Conservation (phyloP, 805 yeast genomes). For the Wickerhamomyces pijperi region DNA sequence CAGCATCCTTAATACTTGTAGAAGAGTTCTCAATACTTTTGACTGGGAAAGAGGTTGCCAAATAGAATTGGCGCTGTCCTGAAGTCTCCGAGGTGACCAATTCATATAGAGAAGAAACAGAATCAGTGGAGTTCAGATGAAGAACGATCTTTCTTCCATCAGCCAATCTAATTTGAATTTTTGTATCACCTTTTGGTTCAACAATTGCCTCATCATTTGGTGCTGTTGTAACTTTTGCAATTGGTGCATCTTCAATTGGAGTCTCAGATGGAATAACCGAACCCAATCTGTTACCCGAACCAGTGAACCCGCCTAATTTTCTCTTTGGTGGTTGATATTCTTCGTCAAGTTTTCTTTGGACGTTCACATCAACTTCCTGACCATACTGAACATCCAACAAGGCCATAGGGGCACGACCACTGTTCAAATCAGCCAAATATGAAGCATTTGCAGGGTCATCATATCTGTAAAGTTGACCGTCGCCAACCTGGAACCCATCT, state of each 20-base stretch:
- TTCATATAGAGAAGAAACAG: conserved; percentile 57
- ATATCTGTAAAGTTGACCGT: conserved; percentile 74
- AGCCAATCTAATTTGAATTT: conserved; percentile 75
- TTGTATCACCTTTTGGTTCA: conserved; percentile 48
- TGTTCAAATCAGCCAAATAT: conserved; percentile 68
- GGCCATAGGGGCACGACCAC: conserved; percentile 85
- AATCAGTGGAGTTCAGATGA: conserved; percentile 52
- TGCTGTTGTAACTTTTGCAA: not conserved
- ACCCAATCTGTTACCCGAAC: conserved; percentile 79
- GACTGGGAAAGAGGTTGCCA: conserved; percentile 78
- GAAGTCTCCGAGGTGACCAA: conserved; percentile 44
- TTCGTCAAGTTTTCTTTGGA: conserved; percentile 72
- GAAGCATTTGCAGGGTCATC: conserved; percentile 86
- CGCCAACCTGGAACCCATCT: conserved; percentile 92
- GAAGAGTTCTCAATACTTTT: conserved; percentile 51
- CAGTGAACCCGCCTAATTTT: conserved; percentile 56
- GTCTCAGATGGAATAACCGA: conserved; percentile 77
- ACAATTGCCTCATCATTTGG: not conserved
- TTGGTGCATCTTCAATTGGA: conserved; percentile 8
- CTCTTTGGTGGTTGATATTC: conserved; percentile 63
- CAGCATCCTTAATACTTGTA: conserved; percentile 59
- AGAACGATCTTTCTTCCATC: conserved; percentile 63
- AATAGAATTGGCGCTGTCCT: conserved; percentile 33
- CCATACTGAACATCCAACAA: conserved; percentile 76
- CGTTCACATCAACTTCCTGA: conserved; percentile 87